Base-by-base conservation (phyloP, 768 basidiomycete genomes). In the Suillus fuscotomentosus region DNA sequence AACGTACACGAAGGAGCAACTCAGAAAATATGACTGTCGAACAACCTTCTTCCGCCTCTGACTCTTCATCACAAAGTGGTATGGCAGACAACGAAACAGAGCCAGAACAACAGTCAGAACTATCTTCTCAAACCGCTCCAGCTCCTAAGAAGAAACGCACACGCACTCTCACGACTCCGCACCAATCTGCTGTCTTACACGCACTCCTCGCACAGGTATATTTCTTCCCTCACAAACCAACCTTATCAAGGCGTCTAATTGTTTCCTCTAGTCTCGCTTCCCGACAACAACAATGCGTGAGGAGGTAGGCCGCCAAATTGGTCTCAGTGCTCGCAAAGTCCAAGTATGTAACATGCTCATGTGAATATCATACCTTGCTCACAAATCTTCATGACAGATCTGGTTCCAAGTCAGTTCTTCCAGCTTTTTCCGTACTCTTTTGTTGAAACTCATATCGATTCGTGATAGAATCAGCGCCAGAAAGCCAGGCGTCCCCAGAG, bases 291-390 rank as follows among this genome's bases (percentile, higher is more conserved):
- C 90, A 11, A 87, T 91, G 85, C 86, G 93, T 59, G 94, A 95
- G 77, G 90, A 94, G 67, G 92, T 95, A 34, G 93, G 94, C 9
- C 86, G 89, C 27, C 83, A 90, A 42, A 95, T 95, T 68, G 93
- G 92, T n/a, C 78, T 95, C 72, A 94, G 92, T 73, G 92, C 92
- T 55, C 85, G 93, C 47, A 93, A 95, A 80, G 93, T 95, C 3
- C 93, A 95, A 86, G 92, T 91, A 70, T 72, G 89, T 82, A 15
- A 14, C 24, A 63, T 7, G 15, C 27, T 43, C 65, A 55, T 42
- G 51, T 31, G 8, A 64, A 60, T 61, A 41, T 27, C 31, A n/a
- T 60, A 43, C 62, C 39, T 65, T 65, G 63, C 60, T 71, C 47
- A 41, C 57, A 34, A 50, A 67, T 50, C 36, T 64, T 62, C 34